Conservation (phyloP, 2,329 filamentous ascomycete species). For the Venturia carpophila region DNA sequence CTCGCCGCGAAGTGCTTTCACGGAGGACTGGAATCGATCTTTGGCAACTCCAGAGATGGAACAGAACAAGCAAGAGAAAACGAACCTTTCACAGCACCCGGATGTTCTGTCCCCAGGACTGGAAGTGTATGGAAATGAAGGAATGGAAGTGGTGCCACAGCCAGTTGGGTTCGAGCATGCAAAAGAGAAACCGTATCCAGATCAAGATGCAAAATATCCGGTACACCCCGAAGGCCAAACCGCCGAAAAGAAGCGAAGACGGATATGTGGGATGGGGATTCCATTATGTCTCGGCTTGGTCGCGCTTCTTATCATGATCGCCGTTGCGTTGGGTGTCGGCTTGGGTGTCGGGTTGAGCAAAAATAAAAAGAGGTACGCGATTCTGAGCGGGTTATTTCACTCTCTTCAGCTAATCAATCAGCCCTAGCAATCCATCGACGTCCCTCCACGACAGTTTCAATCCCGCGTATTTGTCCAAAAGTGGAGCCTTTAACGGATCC, state of each 20-base stretch:
- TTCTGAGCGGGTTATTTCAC: not conserved
- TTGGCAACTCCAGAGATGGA: not conserved
- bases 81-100: constrained; percentile 4
- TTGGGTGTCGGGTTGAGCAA: constrained; percentile 14
- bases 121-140: constrained; percentile 10
- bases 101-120: constrained; percentile 17
- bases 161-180: not conserved
- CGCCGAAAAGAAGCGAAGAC: not conserved
- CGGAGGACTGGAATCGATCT: constrained; percentile 6
- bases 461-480: constrained; percentile 11
- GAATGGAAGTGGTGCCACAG: constrained; percentile 17
- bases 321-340: constrained; percentile 15
- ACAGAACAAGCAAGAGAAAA: not conserved
- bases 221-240: not conserved
- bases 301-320: not conserved
- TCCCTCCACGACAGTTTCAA: not conserved
- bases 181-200: constrained; percentile 1
- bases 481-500: constrained; percentile 18
- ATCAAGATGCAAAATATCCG: constrained; percentile 11
- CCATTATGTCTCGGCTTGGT: not conserved
- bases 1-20: constrained; percentile 4
- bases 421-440: not conserved
- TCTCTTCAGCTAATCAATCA: not conserved
- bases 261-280: constrained; percentile 3
- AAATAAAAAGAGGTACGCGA: constrained; percentile 6